Conservation (phyloP, 164 flowering plant species). For the Berberis thunbergii region DNA sequence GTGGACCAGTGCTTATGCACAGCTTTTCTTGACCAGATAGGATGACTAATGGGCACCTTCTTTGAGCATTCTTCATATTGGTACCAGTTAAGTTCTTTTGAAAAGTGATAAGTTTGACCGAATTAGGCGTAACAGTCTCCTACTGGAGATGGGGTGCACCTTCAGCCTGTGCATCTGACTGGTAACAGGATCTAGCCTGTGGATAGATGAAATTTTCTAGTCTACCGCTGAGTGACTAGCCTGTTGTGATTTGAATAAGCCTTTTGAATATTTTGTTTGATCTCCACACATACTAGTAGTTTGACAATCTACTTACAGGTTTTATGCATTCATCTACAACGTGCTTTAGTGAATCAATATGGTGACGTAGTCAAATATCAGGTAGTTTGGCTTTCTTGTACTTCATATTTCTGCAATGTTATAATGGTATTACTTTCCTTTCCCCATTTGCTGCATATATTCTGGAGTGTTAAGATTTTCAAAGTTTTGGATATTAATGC, state of each 20-base stretch:
- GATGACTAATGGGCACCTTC: neutral
- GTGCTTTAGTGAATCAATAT: conserved; percentile 44
- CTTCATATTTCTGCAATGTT: neutral
- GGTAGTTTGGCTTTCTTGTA: conserved; percentile 27
- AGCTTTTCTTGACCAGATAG: neutral
- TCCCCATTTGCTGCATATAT: too few species aligned
- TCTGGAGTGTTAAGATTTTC: too few species aligned
- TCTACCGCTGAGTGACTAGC: neutral
- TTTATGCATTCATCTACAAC: conserved; percentile 83
- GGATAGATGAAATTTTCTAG: neutral
- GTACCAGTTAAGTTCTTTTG: neutral
- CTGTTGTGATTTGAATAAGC: neutral
- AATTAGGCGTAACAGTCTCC: too few species aligned
- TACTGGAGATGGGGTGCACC: neutral
- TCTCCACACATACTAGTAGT: conserved; percentile 5
- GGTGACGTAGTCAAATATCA: conserved; percentile 65
- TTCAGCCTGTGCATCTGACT: neutral
- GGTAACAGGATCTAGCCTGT: neutral
- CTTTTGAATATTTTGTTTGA: neutral
- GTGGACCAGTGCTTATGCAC: neutral
- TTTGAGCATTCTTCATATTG: neutral
- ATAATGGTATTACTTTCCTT: too few species aligned
- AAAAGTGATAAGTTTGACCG: neutral
- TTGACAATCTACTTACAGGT: conserved; percentile 41
- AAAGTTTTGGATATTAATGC: too few species aligned